Evolutionary conservation across 768 basidiomycete species (phyloP), one percentile per base, ranked within the genome.

Genomic region (Mycena belliarum): DNA sequence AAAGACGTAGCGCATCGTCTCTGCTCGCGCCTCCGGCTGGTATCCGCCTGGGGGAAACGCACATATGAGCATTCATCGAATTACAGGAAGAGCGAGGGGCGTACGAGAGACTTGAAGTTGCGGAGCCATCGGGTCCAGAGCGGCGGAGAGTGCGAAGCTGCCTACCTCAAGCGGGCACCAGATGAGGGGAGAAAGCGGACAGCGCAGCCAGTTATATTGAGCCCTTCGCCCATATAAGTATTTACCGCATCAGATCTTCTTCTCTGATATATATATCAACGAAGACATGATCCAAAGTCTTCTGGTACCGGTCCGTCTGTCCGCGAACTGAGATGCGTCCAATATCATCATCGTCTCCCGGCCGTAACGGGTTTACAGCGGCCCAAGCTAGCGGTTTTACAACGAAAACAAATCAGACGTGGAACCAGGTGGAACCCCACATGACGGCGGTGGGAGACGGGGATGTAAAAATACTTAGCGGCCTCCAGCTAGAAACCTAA

Each of bases 1-100:
- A 41, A 67, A 67, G 49, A 54, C 60, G 38, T 50, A 35, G 49
- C 43, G 52, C 26, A 52, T 49, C 21, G 42, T 33, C 24, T 5
- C 6, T 38, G 12, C 42, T 44, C 24, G 26, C 32, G 15, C 52
- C 51, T 11, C 41, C 7, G 35, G 28, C 29, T 40, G 25, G 41
- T 52, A 29, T 35, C 46, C 48, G 41, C 49, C 59, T 60, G 41
- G 24, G n/a, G 10, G 4, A 33, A 11, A 35, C 33, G 4, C n/a
- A 25, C 15, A 14, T 38, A 6, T 44, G 35, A 44, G 35, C 18
- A 9, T 32, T 46, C 23, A 8, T 33, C 24, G 18, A 4, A 2
- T n/a, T 12, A 4, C 4, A 8, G 35, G 35, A 7, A 21, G 2
- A n/a, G 37, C 37, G 8, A 41, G 4, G n/a, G 14, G 37, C n/a